Conservation (phyloP, 1,284 basidiomycete genomes). For the Coniophora puteana region DNA sequence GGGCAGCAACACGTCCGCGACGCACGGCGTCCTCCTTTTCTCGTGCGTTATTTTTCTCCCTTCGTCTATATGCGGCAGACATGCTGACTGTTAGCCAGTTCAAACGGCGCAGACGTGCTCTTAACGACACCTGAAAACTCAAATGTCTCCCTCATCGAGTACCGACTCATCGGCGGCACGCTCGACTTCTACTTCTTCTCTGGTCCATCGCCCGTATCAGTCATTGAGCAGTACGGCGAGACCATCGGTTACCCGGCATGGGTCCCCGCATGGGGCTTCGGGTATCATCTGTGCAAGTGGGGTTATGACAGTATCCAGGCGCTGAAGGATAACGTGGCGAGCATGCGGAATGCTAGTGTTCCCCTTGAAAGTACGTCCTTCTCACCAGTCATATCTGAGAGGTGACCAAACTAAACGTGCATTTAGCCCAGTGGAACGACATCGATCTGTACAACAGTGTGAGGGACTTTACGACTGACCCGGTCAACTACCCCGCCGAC, state of each 20-base stretch:
- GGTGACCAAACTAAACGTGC: constrained; percentile 64
- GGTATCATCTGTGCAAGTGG: constrained; percentile 74
- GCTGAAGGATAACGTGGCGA: constrained; percentile 46
- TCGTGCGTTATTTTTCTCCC: constrained; percentile 36
- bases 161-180: constrained; percentile 61
- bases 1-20: constrained; percentile 43
- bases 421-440: too few species aligned
- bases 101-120: constrained; percentile 64
- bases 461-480: constrained; percentile 69
- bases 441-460: constrained; percentile 66
- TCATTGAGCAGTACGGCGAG: constrained; percentile 65
- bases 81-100: constrained; percentile 46
- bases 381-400: background rate
- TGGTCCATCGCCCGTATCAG: constrained; percentile 59
- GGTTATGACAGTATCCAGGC: constrained; percentile 50
- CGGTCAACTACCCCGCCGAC: constrained; percentile 55
- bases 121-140: constrained; percentile 51
- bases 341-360: constrained; percentile 60
- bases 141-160: constrained; percentile 55
- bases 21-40: constrained; percentile 70
- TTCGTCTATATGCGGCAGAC: too few species aligned
- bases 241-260: constrained; percentile 60
- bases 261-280: constrained; percentile 69
- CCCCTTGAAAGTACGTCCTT: constrained; percentile 54
- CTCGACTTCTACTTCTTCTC: constrained; percentile 72